Evolutionary conservation across 352 stramenopile genomes (phyloP).

Genomic region (Aphanomyces astaci): DNA sequence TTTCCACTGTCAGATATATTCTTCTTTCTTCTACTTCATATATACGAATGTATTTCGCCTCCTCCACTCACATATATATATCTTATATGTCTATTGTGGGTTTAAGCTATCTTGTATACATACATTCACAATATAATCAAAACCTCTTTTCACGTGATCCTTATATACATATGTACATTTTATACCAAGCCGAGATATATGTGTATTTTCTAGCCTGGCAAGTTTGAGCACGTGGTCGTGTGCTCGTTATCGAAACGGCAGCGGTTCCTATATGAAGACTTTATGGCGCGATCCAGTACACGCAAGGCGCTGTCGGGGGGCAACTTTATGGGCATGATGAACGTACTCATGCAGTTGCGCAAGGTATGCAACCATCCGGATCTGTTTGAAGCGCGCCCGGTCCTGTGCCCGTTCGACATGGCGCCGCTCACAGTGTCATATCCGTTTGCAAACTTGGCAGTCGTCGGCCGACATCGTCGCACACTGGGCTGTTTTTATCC

Average conservation of each 20-base stretch:
- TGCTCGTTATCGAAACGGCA: constrained; percentile 93
- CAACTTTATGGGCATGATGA: constrained; percentile 98
- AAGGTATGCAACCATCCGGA: constrained; percentile 99
- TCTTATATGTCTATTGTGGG: no score
- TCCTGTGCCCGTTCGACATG: constrained; percentile 92
- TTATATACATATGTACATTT: no score
- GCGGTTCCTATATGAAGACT: constrained; percentile 97
- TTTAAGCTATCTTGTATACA: no score
- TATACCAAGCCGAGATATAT: no score
- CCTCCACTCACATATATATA: no score
- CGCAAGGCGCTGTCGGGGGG: constrained; percentile 84
- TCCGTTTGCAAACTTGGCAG: background rate
- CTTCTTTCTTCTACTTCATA: no score
- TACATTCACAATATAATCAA: no score
- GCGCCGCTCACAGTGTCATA: background rate
- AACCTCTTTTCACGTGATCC: no score
- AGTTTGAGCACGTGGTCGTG: constrained; percentile 95
- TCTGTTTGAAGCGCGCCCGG: constrained; percentile 96
- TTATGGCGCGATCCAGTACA: constrained; percentile 93
- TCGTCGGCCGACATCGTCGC: background rate
- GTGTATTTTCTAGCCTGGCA: constrained; percentile 64
- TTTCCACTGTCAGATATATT: no score
- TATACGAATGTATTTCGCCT: no score
- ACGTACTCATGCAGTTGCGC: constrained; percentile 97
- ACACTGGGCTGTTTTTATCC: background rate